Evolutionary conservation across 306 rosid species (phyloP), one percentile per base, ranked within the genome.

Genomic region (Leucaena leucocephala): DNA sequence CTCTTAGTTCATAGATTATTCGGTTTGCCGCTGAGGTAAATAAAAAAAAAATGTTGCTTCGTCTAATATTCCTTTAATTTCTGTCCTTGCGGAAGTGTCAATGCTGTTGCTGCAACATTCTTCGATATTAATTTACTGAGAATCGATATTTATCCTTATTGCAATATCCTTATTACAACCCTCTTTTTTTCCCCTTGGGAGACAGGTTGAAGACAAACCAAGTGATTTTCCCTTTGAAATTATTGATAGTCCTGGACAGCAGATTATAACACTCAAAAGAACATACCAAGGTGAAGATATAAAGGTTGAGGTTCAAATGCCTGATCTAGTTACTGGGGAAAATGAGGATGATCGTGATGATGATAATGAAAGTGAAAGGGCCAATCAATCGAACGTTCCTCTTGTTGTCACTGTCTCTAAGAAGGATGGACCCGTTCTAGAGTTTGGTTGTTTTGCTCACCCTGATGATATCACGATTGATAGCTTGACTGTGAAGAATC

Each of bases 241-340:
- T 22, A 69, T 81, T 48, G 99, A 95, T 74, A 82, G 62, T 75
- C 90, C 86, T 4, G 97, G 96, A 35, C 66, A 80, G 42, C 98
- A 91, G 46, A 81, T 81, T 22, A 68, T 93, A 80, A 91, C 68
- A n/a, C 92, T 95, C 72, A 87, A 85, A 55, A 89, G 98, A 81
- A 86, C 80, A 14, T 90, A 93, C 76, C 88, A 91, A 77, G 96
- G 80, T 61, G 99, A 95, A 85, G 88, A 83, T 27, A 91, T 95
- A 40, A 84, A 76, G 45, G 98, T 95, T 58, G 94, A 88, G 76
- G 97, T 95, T 87, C 91, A 91, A 79, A 95, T 91, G 99, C 94
- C 97, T 77, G 90, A 89, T 89, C 81, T 95, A 61, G 91, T 95
- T 35, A 85, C 97, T 0, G 99, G 97, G 6, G 94, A 86, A 63